Evolutionary conservation across 2,329 filamentous ascomycete species (phyloP), one percentile per base, ranked within the genome.

Genomic region (Monosporascus sp.): DNA sequence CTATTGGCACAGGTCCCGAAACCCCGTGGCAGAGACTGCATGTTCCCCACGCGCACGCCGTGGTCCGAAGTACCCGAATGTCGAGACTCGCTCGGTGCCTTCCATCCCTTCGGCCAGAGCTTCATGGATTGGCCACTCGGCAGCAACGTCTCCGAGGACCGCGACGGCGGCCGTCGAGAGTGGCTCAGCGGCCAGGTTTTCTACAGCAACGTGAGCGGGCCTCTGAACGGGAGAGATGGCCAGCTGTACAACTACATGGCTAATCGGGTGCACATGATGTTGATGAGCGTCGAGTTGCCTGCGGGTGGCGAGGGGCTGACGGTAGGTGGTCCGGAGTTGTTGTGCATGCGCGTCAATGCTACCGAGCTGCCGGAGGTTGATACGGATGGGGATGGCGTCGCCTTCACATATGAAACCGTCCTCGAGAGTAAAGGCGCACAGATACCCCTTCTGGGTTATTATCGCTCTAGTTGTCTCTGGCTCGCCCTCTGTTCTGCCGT

Each of bases 341-440:
- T 44, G 20, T 44, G 41, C 41, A 44, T 44, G 41, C 41, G 41
- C 19, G 41, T 44, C 41, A 44, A 44, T 20, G 14, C n/a, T 41
- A 48, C 55, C 53, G 38, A 57, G 53, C 7, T 47, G 43, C 19
- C 48, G 48, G 8, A 52, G n/a, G 37, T 37, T 50, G 35, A 51
- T 44, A 48, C 48, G 44, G 22, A 51, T 46, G 20, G 50, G 44
- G 37, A 55, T 22, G 41, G 41, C 41, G 41, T 35, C 27, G 9
- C 27, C 27, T 31, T 31, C 7, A 31, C 27, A 31, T 31, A 31
- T 11, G 27, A 31, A 11, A 31, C 27, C 8, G 27, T 31, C 27
- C 27, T 31, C 27, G 27, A 31, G 27, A 31, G 27, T 31, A 31
- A 31, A 31, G 27, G 27, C 8, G 27, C 9, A 31, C 8, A 31